These are phyloP conservation scores for Penicillium sp. DNA, from an alignment of 2,329 filamentous ascomycete species.

Conservation along the genomic window DNA sequence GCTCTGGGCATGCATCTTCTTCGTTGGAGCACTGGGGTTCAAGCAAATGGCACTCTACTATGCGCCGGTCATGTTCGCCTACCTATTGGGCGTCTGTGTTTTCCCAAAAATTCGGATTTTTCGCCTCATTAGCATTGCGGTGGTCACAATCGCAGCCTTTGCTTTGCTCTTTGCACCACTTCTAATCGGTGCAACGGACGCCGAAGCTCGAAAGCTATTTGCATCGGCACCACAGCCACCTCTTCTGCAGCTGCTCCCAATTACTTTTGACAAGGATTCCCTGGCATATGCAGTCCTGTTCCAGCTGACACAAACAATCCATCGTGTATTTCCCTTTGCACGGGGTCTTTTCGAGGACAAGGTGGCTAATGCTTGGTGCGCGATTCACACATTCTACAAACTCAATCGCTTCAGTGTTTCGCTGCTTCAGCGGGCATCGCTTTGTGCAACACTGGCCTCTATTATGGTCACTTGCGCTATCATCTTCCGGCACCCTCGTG, in stretches of 20 bases:
- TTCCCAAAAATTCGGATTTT: constrained; percentile 62
- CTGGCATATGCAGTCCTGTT: constrained; percentile 69
- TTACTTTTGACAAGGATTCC: constrained; percentile 57
- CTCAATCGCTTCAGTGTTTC: constrained; percentile 66
- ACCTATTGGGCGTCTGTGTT: constrained; percentile 79
- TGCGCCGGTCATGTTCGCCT: constrained; percentile 86
- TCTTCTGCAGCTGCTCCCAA: constrained; percentile 53
- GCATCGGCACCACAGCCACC: constrained; percentile 57
- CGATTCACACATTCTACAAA: constrained; percentile 83
- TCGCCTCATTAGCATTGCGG: constrained; percentile 67
- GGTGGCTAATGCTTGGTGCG: constrained; percentile 97
- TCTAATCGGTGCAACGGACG: constrained; percentile 63
- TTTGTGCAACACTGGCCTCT: constrained; percentile 66
- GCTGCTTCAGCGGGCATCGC: constrained; percentile 68
- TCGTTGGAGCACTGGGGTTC: constrained; percentile 88
- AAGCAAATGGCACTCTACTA: constrained; percentile 99
- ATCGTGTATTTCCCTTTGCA: constrained; percentile 92
- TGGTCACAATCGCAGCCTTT: constrained; percentile 68
- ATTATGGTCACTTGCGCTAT: constrained; percentile 75
- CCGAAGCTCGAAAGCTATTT: constrained; percentile 59
- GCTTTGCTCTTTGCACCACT: constrained; percentile 69
- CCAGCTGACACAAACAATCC: constrained; percentile 74
- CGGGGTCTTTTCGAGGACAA: constrained; percentile 98
- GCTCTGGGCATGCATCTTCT: constrained; percentile 87
- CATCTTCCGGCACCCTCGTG: constrained; percentile 71